Conservation (phyloP, 2,329 filamentous ascomycete genomes). For the Aureobasidium mangrovei region DNA sequence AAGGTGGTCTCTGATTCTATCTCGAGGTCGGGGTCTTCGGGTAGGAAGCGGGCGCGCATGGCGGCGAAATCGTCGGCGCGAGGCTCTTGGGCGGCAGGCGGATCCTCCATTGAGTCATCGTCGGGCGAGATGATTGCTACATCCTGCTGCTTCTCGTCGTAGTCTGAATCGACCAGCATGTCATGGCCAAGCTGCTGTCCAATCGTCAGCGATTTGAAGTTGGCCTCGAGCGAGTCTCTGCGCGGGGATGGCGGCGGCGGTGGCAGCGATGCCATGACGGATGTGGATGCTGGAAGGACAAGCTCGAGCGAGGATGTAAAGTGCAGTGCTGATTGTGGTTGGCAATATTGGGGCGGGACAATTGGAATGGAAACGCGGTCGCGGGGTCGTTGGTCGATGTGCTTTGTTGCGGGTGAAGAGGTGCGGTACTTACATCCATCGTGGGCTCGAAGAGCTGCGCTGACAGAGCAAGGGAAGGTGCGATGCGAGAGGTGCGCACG, state of each 20-base stretch:
- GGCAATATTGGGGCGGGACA: background rate
- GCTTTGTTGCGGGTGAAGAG: background rate
- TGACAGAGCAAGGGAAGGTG: background rate
- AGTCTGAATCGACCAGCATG: conserved; percentile 55
- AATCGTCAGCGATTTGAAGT: background rate
- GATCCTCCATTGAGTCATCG: conserved; percentile 48
- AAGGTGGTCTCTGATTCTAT: conserved; percentile 64
- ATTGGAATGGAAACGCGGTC: background rate
- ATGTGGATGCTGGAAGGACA: background rate
- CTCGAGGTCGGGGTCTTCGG: conserved; percentile 69
- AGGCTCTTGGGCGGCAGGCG: conserved; percentile 31
- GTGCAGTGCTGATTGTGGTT: background rate
- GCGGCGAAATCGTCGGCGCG: conserved; percentile 61
- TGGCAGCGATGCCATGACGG: background rate
- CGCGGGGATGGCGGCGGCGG: background rate
- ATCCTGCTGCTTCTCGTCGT: conserved; percentile 48
- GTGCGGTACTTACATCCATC: conserved; percentile 11
- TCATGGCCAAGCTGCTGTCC: conserved; percentile 48
- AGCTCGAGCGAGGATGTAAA: background rate
- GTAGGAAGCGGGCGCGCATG: conserved; percentile 73
- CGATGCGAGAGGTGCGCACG: background rate
- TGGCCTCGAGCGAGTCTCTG: background rate
- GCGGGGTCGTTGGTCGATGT: background rate
- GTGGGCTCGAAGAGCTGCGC: background rate
- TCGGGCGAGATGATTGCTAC: conserved; percentile 55